phyloP scores from a whole-genome alignment of 306 rosid genomes.

The Sicyos baderoa region DNA sequence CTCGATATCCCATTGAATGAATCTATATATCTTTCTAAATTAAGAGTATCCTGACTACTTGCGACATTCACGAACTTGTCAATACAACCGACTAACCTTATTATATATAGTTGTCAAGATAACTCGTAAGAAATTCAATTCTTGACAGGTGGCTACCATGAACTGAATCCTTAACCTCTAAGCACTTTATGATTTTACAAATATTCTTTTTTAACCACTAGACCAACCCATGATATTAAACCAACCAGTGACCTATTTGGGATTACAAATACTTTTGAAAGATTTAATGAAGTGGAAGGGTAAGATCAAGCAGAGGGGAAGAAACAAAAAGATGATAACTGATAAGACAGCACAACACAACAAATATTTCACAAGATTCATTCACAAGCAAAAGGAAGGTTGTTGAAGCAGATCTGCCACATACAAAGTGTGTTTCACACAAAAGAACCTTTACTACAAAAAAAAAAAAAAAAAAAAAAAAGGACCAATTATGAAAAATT shows the following conservation, averaged over 20 bases:
- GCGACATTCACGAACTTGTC: neutral
- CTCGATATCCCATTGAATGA: neutral
- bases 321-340: neutral
- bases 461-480: too few relatives aligned
- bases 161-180: too few relatives aligned
- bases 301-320: neutral
- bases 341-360: conserved; percentile 10
- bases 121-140: too few relatives aligned
- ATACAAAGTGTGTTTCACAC: conserved; percentile 5
- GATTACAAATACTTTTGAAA: neutral
- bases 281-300: neutral
- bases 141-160: too few relatives aligned
- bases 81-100: too few relatives aligned
- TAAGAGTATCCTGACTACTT: neutral
- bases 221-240: too few relatives aligned
- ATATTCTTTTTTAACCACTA: too few relatives aligned
- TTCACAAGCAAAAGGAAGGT: conserved; percentile 17
- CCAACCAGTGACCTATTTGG: neutral
- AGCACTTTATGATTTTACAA: too few relatives aligned
- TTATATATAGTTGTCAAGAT: too few relatives aligned
- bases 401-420: conserved; percentile 10
- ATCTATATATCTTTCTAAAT: neutral
- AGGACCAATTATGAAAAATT: conserved; percentile 5
- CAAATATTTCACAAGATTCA: conserved; percentile 9
- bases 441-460: conserved; percentile 5